These are phyloP conservation scores for Ganoderma boninense DNA, from an alignment of 1,284 basidiomycete genomes.

Conservation along the genomic window DNA sequence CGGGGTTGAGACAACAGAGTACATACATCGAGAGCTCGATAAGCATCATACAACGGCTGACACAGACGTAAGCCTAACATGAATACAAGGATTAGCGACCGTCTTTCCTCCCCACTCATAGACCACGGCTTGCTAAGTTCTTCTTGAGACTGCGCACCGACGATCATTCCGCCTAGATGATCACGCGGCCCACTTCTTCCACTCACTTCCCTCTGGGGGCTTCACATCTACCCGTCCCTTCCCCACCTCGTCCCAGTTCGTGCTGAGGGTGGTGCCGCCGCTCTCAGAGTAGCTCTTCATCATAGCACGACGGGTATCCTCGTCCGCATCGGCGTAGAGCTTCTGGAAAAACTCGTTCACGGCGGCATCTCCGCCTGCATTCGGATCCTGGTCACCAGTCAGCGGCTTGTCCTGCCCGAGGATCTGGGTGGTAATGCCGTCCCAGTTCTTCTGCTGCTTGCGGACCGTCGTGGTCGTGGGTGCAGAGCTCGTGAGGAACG, in stretches of 20 bases:
- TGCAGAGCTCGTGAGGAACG: slow-evolving; percentile 44
- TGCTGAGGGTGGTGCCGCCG: slow-evolving; percentile 91
- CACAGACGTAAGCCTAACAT: not conserved
- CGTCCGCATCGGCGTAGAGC: slow-evolving; percentile 87
- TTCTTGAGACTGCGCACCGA: not conserved
- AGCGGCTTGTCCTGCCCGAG: slow-evolving; percentile 70
- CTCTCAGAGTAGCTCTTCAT: slow-evolving; percentile 95
- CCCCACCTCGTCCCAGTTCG: slow-evolving; percentile 90
- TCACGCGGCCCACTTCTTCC: slow-evolving; percentile 70
- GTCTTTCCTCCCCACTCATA: not conserved
- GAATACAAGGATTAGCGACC: not conserved
- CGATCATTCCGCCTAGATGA: not conserved
- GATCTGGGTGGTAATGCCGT: slow-evolving; percentile 76
- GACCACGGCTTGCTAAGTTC: not conserved
- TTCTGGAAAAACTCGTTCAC: slow-evolving; percentile 86
- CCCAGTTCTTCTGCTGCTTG: slow-evolving; percentile 81
- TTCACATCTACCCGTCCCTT: slow-evolving; percentile 76
- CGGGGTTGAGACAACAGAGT: not conserved
- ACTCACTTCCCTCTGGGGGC: slow-evolving; percentile 84
- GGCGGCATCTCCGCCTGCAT: slow-evolving; percentile 81
- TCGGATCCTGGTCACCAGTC: slow-evolving; percentile 76
- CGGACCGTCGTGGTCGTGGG: slow-evolving; percentile 36
- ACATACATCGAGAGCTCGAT: slow-evolving; percentile 12
- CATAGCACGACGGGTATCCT: slow-evolving; percentile 91
- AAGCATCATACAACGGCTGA: slow-evolving; percentile 2